Conservation (phyloP, 1,139 yeast genomes). For the Diutina catenulata region DNA sequence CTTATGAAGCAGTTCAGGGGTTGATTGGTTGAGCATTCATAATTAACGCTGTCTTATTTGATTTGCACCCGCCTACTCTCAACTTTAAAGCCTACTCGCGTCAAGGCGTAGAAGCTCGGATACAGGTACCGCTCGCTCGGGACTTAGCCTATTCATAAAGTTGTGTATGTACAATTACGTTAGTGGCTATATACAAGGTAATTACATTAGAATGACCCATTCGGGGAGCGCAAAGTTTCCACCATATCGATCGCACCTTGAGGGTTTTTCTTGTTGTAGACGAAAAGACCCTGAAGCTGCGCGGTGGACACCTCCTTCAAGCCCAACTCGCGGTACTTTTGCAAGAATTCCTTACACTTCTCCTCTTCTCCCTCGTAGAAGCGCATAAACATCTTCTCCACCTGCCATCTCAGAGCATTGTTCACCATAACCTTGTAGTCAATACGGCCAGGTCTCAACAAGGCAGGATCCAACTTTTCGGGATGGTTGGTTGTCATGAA, state of each 20-base stretch:
- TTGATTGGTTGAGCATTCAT: too few species aligned
- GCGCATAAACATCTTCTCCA: slow-evolving; percentile 71
- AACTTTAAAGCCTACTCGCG: too few species aligned
- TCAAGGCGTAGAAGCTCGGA: too few species aligned
- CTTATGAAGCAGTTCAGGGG: neutral
- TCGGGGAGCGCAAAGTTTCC: slow-evolving; percentile 24
- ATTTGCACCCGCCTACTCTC: too few species aligned
- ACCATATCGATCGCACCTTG: slow-evolving; percentile 63
- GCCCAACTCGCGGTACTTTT: slow-evolving; percentile 35
- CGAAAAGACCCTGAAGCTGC: slow-evolving; percentile 89
- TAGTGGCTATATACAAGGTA: too few species aligned
- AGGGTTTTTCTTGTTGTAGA: slow-evolving; percentile 81
- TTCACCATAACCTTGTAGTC: slow-evolving; percentile 76
- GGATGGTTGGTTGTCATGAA: slow-evolving; percentile 99
- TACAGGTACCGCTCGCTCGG: too few species aligned
- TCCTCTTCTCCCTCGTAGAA: slow-evolving; percentile 62
- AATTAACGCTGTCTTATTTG: too few species aligned
- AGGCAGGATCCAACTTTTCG: slow-evolving; percentile 76
- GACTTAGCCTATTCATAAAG: too few species aligned
- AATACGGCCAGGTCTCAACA: slow-evolving; percentile 87
- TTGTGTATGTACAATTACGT: too few species aligned
- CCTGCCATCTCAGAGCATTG: slow-evolving; percentile 77
- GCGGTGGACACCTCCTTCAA: slow-evolving; percentile 67
- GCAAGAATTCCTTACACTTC: slow-evolving; percentile 53
- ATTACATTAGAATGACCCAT: slow-evolving; percentile 18